Evolutionary conservation across 2,329 filamentous ascomycete genomes (phyloP).

Genomic region (Zalaria sp.): DNA sequence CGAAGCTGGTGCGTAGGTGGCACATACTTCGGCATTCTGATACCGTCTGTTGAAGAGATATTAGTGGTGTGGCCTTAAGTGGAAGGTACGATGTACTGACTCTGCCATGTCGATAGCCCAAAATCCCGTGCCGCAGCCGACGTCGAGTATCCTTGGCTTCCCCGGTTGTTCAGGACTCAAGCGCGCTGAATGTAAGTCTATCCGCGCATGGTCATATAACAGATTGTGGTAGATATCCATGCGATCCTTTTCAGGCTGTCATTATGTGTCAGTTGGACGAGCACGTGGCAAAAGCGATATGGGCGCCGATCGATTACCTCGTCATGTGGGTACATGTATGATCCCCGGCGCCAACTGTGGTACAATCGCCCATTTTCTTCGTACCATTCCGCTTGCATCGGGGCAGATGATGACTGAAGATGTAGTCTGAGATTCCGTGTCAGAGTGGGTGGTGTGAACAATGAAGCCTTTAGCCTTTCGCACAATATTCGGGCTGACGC

Average conservation of each 20-base stretch:
- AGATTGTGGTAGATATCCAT: slow-evolving; percentile 8
- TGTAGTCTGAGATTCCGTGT: too few relatives aligned
- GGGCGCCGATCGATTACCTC: slow-evolving; percentile 4
- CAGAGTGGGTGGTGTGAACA: too few relatives aligned
- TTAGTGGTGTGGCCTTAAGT: slow-evolving; percentile 4
- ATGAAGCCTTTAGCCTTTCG: too few relatives aligned
- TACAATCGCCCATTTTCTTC: slow-evolving; percentile 9
- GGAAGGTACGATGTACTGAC: slow-evolving; percentile 30
- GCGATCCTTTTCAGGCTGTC: slow-evolving; percentile 6
- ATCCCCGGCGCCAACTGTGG: slow-evolving; percentile 7
- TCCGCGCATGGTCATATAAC: slow-evolving; percentile 5
- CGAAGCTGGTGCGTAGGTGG: not conserved
- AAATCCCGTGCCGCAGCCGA: slow-evolving; percentile 81
- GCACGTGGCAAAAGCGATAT: not conserved
- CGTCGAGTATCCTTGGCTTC: slow-evolving; percentile 40
- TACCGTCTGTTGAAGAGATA: slow-evolving; percentile 31
- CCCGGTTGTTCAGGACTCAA: slow-evolving; percentile 3
- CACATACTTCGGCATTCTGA: slow-evolving; percentile 35
- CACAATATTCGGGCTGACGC: too few relatives aligned
- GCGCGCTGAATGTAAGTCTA: slow-evolving; percentile 4
- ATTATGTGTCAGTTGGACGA: not conserved
- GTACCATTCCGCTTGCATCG: slow-evolving; percentile 7
- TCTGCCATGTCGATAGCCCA: slow-evolving; percentile 82
- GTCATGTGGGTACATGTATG: slow-evolving; percentile 9
- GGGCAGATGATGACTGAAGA: not conserved